phyloP scores from a whole-genome alignment of 768 basidiomycete species.

The Hygrophorus russula region DNA sequence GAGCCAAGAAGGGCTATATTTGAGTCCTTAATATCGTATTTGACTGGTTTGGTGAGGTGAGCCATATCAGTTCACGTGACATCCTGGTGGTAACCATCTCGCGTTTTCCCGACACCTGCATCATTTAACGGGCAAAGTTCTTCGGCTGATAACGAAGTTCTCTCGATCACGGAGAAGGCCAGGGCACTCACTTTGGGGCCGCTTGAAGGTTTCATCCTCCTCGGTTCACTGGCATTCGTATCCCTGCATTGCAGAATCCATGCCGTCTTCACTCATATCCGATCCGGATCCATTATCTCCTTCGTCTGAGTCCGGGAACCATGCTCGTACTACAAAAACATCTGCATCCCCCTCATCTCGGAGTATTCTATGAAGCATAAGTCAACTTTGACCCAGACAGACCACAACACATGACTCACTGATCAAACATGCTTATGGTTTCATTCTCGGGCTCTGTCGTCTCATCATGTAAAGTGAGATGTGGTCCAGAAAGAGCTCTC shows the following conservation, averaged over 20 bases:
- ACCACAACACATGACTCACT: constrained; percentile 31
- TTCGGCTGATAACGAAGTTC: background rate
- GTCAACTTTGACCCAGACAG: background rate
- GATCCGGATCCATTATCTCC: background rate
- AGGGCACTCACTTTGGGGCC: no score
- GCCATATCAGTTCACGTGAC: constrained; percentile 18
- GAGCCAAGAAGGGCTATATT: constrained; percentile 55
- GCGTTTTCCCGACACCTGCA: no score
- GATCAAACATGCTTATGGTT: constrained; percentile 61
- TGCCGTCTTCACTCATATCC: background rate
- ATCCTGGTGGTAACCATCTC: background rate
- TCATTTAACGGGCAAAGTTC: background rate
- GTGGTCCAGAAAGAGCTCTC: constrained; percentile 16
- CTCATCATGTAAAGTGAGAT: constrained; percentile 17
- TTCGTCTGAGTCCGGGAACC: constrained; percentile 10
- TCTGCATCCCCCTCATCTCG: constrained; percentile 46
- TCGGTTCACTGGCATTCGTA: no score
- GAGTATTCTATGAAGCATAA: constrained; percentile 33
- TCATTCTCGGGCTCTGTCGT: constrained; percentile 31
- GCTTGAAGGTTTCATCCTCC: no score
- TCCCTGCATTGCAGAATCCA: background rate
- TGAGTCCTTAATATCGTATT: constrained; percentile 50
- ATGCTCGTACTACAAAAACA: constrained; percentile 37
- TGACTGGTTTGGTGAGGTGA: constrained; percentile 33
- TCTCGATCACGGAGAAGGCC: no score